Evolutionary conservation across 1,284 basidiomycete species (phyloP).

Genomic region (Porodaedalea pini): DNA sequence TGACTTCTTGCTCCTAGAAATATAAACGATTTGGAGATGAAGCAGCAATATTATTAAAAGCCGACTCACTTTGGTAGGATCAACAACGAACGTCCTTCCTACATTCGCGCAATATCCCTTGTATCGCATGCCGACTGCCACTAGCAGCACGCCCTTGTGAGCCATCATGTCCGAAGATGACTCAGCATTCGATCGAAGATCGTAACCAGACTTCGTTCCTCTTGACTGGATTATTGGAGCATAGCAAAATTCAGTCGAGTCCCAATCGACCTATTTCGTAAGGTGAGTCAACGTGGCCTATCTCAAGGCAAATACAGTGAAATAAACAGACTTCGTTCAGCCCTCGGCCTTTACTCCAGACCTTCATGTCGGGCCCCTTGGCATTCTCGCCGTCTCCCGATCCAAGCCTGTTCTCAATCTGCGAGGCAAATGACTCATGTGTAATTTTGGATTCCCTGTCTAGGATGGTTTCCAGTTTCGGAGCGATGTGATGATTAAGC

Average conservation of each 20-base stretch:
- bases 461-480: slow-evolving; percentile 86
- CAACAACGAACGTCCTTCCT: slow-evolving; percentile 91
- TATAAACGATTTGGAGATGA: slow-evolving; percentile 8
- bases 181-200: slow-evolving; percentile 83
- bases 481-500: slow-evolving; percentile 81
- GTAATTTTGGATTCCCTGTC: slow-evolving; percentile 89
- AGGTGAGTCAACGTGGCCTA: slow-evolving; percentile 15
- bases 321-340: slow-evolving; percentile 60
- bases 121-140: slow-evolving; percentile 88
- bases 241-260: slow-evolving; percentile 89
- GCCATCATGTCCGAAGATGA: slow-evolving; percentile 83
- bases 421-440: slow-evolving; percentile 80
- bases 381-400: slow-evolving; percentile 72
- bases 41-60: background rate
- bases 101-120: slow-evolving; percentile 92
- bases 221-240: slow-evolving; percentile 95
- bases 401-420: slow-evolving; percentile 85
- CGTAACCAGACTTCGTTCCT: slow-evolving; percentile 78
- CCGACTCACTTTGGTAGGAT: slow-evolving; percentile 74
- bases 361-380: slow-evolving; percentile 84
- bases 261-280: slow-evolving; percentile 74
- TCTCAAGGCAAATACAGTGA: slow-evolving; percentile 10
- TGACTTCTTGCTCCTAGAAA: slow-evolving; percentile 80
- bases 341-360: slow-evolving; percentile 78
- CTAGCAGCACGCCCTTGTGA: slow-evolving; percentile 87